Conservation (phyloP, 352 stramenopile species). For the Globisporangium sylvaticum region DNA sequence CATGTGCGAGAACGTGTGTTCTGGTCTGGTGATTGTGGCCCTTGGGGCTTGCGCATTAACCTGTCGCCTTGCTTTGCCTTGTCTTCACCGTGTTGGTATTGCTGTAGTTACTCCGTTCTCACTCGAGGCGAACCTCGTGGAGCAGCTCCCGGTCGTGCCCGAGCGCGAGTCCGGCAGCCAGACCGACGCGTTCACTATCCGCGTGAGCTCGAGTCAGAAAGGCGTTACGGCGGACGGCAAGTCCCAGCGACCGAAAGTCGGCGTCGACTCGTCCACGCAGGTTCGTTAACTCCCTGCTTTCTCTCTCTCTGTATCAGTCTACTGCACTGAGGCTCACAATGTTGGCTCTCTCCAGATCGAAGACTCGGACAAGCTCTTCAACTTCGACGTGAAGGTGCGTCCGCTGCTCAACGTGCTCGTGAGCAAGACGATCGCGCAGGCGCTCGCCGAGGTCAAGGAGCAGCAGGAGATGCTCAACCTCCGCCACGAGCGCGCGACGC, state of each 20-base stretch:
- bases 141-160: conserved; percentile 30
- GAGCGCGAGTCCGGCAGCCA: conserved; percentile 56
- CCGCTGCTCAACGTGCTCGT: conserved; percentile 75
- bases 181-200: conserved; percentile 61
- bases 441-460: conserved; percentile 67
- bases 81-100: neutral
- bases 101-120: conserved; percentile 47
- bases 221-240: conserved; percentile 38
- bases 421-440: conserved; percentile 81
- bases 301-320: neutral
- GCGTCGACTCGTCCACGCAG: conserved; percentile 71
- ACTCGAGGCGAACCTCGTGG: conserved; percentile 60
- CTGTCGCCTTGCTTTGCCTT: neutral
- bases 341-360: conserved; percentile 50
- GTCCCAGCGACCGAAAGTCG: conserved; percentile 66
- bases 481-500: conserved; percentile 28
- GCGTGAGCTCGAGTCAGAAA: conserved; percentile 25
- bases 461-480: conserved; percentile 64
- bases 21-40: neutral
- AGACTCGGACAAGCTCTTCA: conserved; percentile 62
- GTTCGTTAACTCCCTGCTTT: conserved; percentile 11
- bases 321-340: neutral
- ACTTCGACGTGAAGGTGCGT: conserved; percentile 77
- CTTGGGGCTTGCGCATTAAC: neutral
- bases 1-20: conserved; percentile 22